Base-by-base conservation (phyloP, 352 stramenopile genomes). In the Pythium brachiatum region DNA sequence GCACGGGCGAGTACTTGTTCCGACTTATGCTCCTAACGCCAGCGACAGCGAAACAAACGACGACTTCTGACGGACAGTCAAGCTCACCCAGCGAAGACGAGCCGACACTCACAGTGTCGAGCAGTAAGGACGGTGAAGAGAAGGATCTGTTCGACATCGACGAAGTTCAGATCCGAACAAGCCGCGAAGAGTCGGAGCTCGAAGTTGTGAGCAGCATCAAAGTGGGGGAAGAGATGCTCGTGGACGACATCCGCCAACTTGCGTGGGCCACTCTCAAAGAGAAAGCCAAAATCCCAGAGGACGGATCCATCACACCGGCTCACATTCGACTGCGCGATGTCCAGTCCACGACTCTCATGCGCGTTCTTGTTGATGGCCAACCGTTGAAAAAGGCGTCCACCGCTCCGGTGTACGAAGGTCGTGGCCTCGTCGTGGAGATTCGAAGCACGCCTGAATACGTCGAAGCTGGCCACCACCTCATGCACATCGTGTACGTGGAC, bases 1-100 rank as follows among this genome's bases (percentile, higher is more conserved):
- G 75, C 29, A 76, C 73, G 2, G 83, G 81, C 11, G 85, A 94
- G 63, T 94, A 92, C 68, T 81, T 90, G 21, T 92, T 92, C 59
- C 72, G 81, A 11, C 41, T 94, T 7, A 76, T 89, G 70, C 75
- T 90, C 8, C 82, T 85, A 48, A 69, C 74, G 32, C 69, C 78
- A 63, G 16, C 29, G 18, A 32, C 38, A 27, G 41, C 41, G 3
- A 53, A 53, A 23, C 20, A 21, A 23, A 6, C 13, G 46, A 34
- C 23, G 20, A 31, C 43, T n/a, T n/a, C 43, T n/a, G 18, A 5
- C 11, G 38, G 5, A 9, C 38, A 44, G 38, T 18, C 18, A 21
- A 48, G 41, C 11, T 4, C 18, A 29, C 8, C n/a, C 43, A 25
- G 8, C 11, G 41, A 27, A n/a, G 47, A 53, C 29, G 54, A 64